Evolutionary conservation across 345 rosid species (phyloP).

Genomic region (Turritis glabra): DNA sequence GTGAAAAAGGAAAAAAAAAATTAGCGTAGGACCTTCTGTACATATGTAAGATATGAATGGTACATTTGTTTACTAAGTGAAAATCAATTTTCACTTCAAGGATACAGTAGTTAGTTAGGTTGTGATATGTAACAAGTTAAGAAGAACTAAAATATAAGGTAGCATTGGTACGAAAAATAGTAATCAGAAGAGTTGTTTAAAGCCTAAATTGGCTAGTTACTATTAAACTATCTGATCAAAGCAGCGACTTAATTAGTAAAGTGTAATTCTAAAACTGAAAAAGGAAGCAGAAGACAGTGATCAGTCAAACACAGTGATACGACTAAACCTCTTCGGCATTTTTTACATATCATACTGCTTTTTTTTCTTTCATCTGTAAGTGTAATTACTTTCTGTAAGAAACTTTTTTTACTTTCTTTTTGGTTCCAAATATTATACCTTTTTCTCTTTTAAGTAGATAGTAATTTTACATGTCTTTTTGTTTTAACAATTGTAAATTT

Average conservation of each 20-base stretch:
- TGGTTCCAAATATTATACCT: neutral
- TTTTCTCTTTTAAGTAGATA: neutral
- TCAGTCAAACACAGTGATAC: slow-evolving; percentile 39
- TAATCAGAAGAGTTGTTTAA: neutral
- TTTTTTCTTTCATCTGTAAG: slow-evolving; percentile 33
- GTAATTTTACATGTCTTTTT: neutral
- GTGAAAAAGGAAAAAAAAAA: neutral
- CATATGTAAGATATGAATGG: neutral
- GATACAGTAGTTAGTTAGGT: neutral
- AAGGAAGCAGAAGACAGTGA: slow-evolving; percentile 23
- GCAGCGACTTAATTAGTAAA: neutral
- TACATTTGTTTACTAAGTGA: neutral
- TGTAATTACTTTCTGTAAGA: slow-evolving; percentile 33
- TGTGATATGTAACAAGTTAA: neutral
- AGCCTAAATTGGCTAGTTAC: slow-evolving; percentile 12
- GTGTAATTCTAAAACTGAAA: neutral
- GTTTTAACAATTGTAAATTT: neutral
- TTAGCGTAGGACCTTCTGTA: no score
- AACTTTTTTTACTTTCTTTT: slow-evolving; percentile 25
- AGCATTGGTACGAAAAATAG: neutral
- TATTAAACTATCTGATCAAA: neutral
- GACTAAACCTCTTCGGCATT: slow-evolving; percentile 31
- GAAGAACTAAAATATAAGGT: neutral
- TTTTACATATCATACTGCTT: slow-evolving; percentile 14
- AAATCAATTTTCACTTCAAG: neutral